Conservation (phyloP, 2,329 filamentous ascomycete genomes). For the Talaromyces atroroseus region DNA sequence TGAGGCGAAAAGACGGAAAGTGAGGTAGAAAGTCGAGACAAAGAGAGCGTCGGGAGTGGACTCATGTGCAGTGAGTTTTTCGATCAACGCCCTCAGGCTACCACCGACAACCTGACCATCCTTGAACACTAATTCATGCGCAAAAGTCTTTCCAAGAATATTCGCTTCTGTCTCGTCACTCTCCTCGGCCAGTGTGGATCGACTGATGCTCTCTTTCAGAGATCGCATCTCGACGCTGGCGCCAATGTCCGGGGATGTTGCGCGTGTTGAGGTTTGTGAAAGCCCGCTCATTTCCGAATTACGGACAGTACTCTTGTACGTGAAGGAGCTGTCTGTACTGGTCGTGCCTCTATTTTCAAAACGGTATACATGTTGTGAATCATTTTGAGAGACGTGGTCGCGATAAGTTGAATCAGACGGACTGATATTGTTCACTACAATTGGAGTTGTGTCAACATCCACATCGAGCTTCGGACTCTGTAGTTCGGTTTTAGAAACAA, state of each 20-base stretch:
- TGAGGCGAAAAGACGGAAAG: slow-evolving; percentile 87
- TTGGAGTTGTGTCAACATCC: slow-evolving; percentile 22
- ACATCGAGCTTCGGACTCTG: slow-evolving; percentile 25
- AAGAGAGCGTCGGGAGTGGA: slow-evolving; percentile 88
- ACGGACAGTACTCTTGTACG: slow-evolving; percentile 64
- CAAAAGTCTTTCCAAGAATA: slow-evolving; percentile 85
- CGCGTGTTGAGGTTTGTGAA: slow-evolving; percentile 78
- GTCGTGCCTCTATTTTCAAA: slow-evolving; percentile 66
- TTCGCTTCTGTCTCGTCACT: slow-evolving; percentile 73
- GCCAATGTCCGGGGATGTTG: slow-evolving; percentile 73
- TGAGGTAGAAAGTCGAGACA: slow-evolving; percentile 91
- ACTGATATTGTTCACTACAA: slow-evolving; percentile 23
- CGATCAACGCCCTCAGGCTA: slow-evolving; percentile 83
- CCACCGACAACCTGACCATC: slow-evolving; percentile 93
- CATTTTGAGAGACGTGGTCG: slow-evolving; percentile 29
- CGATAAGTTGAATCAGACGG: slow-evolving; percentile 29
- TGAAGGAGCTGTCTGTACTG: slow-evolving; percentile 71
- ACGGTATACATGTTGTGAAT: slow-evolving; percentile 39
- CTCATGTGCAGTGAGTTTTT: slow-evolving; percentile 87
- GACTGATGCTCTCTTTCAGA: slow-evolving; percentile 63
- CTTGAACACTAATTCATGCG: slow-evolving; percentile 89
- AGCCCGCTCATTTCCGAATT: slow-evolving; percentile 75
- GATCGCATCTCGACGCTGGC: slow-evolving; percentile 55
- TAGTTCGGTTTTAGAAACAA: slow-evolving; percentile 37
- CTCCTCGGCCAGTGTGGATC: slow-evolving; percentile 64